A percentile compares a stretch with the other conserved stretches of the same genome.
phyloP scores from a whole-genome alignment of 371 early-diverging fungal genomes.

The Amoeboaphelidium protococcarum region DNA sequence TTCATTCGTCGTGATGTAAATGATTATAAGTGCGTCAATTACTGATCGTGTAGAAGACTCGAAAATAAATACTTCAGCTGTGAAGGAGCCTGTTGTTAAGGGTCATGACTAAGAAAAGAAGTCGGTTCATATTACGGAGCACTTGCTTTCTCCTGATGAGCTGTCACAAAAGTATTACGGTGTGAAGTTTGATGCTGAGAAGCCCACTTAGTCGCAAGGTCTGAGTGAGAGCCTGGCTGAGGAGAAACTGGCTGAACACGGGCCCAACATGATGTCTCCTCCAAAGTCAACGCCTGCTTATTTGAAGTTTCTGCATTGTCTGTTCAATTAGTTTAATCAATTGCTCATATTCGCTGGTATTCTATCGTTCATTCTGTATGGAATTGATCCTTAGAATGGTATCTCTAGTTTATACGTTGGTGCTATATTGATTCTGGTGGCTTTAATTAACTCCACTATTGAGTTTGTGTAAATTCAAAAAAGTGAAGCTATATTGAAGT shows the following conservation, averaged over 20 bases:
- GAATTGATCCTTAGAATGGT: constrained; percentile 40
- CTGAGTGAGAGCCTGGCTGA: constrained; percentile 29
- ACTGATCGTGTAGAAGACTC: too few species aligned
- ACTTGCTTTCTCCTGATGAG: too few species aligned
- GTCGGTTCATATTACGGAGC: too few species aligned
- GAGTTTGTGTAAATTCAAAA: constrained; percentile 76
- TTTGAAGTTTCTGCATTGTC: constrained; percentile 36
- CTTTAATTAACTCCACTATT: constrained; percentile 63
- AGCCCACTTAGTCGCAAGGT: constrained; percentile 39
- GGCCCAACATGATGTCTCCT: constrained; percentile 60
- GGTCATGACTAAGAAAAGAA: too few species aligned
- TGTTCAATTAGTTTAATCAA: constrained; percentile 52
- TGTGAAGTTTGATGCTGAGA: constrained; percentile 21
- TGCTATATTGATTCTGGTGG: constrained; percentile 55
- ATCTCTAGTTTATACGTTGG: constrained; percentile 53
- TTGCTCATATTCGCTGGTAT: constrained; percentile 57
- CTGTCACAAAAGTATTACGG: too few species aligned
- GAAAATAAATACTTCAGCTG: too few species aligned
- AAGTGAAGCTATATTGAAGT: constrained; percentile 48
- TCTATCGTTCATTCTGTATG: constrained; percentile 41
- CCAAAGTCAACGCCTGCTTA: constrained; percentile 47
- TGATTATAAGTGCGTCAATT: too few species aligned
- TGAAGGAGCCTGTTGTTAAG: too few species aligned
- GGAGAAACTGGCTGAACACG: constrained; percentile 28
- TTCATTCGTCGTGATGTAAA: too few species aligned